Evolutionary conservation across 331 rosid genomes (phyloP).

Genomic region (Quercus lobata): DNA sequence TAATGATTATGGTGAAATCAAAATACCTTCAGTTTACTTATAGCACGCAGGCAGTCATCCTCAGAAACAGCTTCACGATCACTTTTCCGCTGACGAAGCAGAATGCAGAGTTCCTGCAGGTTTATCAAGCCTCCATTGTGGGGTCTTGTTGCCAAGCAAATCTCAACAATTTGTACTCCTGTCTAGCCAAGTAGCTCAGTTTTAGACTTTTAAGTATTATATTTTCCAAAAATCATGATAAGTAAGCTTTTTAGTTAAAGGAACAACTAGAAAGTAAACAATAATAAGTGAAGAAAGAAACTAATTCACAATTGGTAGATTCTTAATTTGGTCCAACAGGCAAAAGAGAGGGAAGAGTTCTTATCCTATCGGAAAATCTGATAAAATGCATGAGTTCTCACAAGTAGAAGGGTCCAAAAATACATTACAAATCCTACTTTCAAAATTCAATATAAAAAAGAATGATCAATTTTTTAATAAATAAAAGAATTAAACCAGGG

Average conservation of each 20-base stretch:
- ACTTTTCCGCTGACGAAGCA: slow-evolving; percentile 71
- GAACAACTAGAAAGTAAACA: neutral
- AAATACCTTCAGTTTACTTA: slow-evolving; percentile 87
- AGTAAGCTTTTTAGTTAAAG: neutral
- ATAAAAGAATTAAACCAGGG: neutral
- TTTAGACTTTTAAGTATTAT: slow-evolving; percentile 8
- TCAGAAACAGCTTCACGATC: slow-evolving; percentile 88
- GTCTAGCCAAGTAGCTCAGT: slow-evolving; percentile 44
- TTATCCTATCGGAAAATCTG: neutral
- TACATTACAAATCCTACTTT: neutral
- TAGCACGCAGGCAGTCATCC: slow-evolving; percentile 95
- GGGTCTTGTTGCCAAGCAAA: slow-evolving; percentile 87
- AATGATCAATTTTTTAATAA: neutral
- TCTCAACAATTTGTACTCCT: slow-evolving; percentile 96
- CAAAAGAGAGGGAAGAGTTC: neutral
- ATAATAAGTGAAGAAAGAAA: too few relatives aligned
- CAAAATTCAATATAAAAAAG: neutral
- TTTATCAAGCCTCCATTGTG: slow-evolving; percentile 91
- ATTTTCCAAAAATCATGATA: neutral
- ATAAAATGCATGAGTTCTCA: too few relatives aligned
- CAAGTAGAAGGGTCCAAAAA: neutral
- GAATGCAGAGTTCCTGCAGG: slow-evolving; percentile 76
- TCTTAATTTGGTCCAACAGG: too few relatives aligned
- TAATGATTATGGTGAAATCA: neutral
- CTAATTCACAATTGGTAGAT: too few relatives aligned